Percentiles rank a stretch among this genome's conserved stretches.
Conservation (phyloP, 2,329 filamentous ascomycete genomes). For the Fusarium zealandicum region DNA sequence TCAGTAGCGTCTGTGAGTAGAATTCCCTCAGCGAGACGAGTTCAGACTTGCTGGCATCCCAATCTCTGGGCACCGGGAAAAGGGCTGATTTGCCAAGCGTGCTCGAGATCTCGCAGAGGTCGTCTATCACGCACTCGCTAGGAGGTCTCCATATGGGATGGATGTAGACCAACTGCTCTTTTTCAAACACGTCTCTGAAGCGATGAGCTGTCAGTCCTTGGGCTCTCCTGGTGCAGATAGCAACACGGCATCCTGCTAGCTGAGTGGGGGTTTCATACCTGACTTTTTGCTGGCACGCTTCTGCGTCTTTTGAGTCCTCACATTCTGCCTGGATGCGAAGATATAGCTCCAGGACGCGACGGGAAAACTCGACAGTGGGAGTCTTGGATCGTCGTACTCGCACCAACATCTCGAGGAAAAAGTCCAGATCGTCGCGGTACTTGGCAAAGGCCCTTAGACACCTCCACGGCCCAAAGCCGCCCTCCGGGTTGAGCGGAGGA, state of each 20-base stretch:
- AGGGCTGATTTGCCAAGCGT: conserved; percentile 35
- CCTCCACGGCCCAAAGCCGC: conserved; percentile 29
- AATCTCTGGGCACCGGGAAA: conserved; percentile 32
- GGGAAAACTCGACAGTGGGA: conserved; percentile 31
- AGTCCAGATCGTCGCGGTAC: conserved; percentile 29
- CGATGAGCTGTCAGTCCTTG: conserved; percentile 3
- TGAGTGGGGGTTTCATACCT: conserved; percentile 27
- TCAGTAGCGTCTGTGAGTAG: conserved; percentile 28
- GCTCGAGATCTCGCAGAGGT: conserved; percentile 32
- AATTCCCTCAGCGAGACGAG: conserved; percentile 33
- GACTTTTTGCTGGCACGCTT: conserved; percentile 20
- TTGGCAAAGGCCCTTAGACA: conserved; percentile 32
- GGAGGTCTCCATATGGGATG: conserved; percentile 36
- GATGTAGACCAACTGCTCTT: conserved; percentile 32
- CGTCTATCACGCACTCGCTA: conserved; percentile 34
- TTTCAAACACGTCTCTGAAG: conserved; percentile 27
- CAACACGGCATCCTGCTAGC: neutral
- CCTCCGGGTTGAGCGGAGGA: conserved; percentile 25
- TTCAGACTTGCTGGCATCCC: conserved; percentile 36
- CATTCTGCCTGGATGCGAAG: conserved; percentile 36
- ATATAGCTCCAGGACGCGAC: conserved; percentile 36
- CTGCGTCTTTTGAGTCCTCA: conserved; percentile 21
- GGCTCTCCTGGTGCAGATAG: neutral
- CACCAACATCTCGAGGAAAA: conserved; percentile 36
- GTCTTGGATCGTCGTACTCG: conserved; percentile 24